Evolutionary conservation across 768 basidiomycete species (phyloP).

Genomic region (Hericium coralloides): DNA sequence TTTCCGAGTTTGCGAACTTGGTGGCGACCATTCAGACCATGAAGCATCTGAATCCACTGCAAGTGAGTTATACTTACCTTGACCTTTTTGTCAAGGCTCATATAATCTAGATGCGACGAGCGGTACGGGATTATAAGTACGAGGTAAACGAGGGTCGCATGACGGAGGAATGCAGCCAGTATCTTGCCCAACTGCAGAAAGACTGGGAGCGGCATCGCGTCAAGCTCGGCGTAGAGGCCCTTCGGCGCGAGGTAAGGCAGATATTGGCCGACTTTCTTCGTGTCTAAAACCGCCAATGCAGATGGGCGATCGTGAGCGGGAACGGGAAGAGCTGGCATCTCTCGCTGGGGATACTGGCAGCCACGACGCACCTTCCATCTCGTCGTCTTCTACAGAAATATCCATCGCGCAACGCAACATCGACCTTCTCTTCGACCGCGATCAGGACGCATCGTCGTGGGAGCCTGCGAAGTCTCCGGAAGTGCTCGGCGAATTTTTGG

Average conservation of each 20-base stretch:
- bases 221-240: slow-evolving; percentile 75
- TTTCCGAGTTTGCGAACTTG: slow-evolving; percentile 79
- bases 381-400: slow-evolving; percentile 21
- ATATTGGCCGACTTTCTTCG: not conserved
- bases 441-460: slow-evolving; percentile 60
- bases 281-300: slow-evolving; percentile 19
- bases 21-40: slow-evolving; percentile 86
- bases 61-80: slow-evolving; percentile 36
- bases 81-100: not conserved
- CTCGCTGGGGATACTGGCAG: slow-evolving; percentile 20
- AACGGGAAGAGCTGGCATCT: slow-evolving; percentile 49
- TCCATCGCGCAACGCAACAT: slow-evolving; percentile 45
- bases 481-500: slow-evolving; percentile 82
- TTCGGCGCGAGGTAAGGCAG: slow-evolving; percentile 65
- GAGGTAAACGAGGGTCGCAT: slow-evolving; percentile 89
- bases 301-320: slow-evolving; percentile 64
- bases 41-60: slow-evolving; percentile 83
- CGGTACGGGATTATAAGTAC: slow-evolving; percentile 87
- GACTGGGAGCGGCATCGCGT: slow-evolving; percentile 95
- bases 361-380: slow-evolving; percentile 19
- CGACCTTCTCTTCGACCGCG: slow-evolving; percentile 73
- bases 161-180: slow-evolving; percentile 93
- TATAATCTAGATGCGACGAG: slow-evolving; percentile 72
- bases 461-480: slow-evolving; percentile 71
- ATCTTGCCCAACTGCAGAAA: slow-evolving; percentile 89